phyloP scores from a whole-genome alignment of 2,329 filamentous ascomycete genomes.

The Chaetomium sp. region DNA sequence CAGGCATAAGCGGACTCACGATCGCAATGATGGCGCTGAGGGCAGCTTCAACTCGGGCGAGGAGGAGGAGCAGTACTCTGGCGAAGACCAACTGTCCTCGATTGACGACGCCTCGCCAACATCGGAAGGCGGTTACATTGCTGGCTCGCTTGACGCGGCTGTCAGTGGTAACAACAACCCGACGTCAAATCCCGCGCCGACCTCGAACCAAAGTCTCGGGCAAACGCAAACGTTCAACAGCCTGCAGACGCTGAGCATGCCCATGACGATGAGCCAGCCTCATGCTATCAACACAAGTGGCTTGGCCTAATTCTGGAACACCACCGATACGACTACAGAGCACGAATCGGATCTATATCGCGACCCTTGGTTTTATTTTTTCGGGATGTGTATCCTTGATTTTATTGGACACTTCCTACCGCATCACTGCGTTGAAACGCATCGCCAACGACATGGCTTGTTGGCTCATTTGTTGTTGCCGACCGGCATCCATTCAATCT shows the following conservation, averaged over 20 bases:
- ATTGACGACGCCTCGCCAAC: conserved; percentile 72
- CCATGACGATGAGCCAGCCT: conserved; percentile 56
- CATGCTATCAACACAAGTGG: conserved; percentile 34
- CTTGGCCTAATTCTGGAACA: conserved; percentile 22
- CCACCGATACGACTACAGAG: too few relatives aligned
- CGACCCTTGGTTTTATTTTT: too few relatives aligned
- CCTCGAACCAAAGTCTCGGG: conserved; percentile 27
- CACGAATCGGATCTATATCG: too few relatives aligned
- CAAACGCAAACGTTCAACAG: conserved; percentile 44
- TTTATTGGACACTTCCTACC: too few relatives aligned
- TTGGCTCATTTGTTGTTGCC: too few relatives aligned
- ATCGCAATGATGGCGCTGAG: conserved; percentile 56
- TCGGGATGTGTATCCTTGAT: too few relatives aligned
- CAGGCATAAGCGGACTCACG: conserved; percentile 78
- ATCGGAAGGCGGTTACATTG: conserved; percentile 58
- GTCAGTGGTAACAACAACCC: conserved; percentile 28
- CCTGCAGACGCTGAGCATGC: conserved; percentile 57
- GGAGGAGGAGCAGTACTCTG: conserved; percentile 74
- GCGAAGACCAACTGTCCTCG: conserved; percentile 76
- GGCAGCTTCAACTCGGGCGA: conserved; percentile 64
- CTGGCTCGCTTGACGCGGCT: conserved; percentile 44
- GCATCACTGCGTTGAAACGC: too few relatives aligned
- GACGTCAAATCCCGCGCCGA: conserved; percentile 26
- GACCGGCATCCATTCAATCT: too few relatives aligned
- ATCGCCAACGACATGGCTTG: too few relatives aligned